Conservation (phyloP, 2,329 filamentous ascomycete species). For the Ascochyta viciae-villosae region DNA sequence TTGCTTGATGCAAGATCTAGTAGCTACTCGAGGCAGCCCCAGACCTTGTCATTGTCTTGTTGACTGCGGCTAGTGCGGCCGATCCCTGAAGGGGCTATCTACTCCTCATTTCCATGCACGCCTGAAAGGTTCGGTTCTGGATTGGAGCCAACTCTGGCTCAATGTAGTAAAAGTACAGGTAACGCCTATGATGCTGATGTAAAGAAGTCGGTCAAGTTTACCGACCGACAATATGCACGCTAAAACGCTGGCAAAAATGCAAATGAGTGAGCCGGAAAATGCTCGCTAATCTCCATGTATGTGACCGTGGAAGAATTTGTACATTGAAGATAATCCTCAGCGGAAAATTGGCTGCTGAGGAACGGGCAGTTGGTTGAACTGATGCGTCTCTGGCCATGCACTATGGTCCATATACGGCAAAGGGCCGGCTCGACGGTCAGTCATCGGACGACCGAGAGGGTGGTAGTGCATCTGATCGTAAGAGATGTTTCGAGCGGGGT, state of each 20-base stretch:
- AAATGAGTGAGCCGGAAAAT: conserved; percentile 18
- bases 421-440: conserved; percentile 53
- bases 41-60: conserved; percentile 1
- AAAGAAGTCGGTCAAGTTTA: conserved; percentile 22
- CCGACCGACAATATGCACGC: conserved; percentile 46
- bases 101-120: conserved; percentile 1
- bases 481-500: conserved; percentile 52
- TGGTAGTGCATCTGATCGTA: conserved; percentile 61
- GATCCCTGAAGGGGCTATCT: conserved; percentile 4
- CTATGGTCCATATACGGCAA: conserved; percentile 54
- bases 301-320: conserved; percentile 12
- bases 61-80: conserved; percentile 1
- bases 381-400: conserved; percentile 48
- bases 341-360: conserved; percentile 49
- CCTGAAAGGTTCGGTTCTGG: background rate
- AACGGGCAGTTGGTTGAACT: conserved; percentile 49
- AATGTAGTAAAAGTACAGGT: conserved; percentile 10
- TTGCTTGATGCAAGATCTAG: conserved; percentile 3
- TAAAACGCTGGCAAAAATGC: conserved; percentile 41
- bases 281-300: conserved; percentile 16
- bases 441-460: conserved; percentile 55
- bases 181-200: conserved; percentile 31
- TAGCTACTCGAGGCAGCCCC: background rate
- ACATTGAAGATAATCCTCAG: conserved; percentile 19
- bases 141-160: background rate